Evolutionary conservation across 2,329 filamentous ascomycete species (phyloP).

Genomic region (Fusarium sp.): DNA sequence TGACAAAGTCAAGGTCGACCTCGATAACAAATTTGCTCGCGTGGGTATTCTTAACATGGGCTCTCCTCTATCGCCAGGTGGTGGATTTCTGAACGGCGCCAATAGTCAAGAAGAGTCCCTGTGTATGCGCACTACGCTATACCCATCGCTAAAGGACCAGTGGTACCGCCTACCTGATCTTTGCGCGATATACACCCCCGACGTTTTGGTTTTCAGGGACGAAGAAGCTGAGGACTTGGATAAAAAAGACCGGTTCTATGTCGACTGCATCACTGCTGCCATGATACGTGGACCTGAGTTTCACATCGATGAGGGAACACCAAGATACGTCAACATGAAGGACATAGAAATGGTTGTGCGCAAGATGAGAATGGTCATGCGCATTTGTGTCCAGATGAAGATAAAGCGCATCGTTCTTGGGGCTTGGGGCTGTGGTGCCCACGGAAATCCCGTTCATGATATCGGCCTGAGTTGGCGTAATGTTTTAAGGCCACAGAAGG

Average conservation of each 20-base stretch:
- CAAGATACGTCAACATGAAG: constrained; percentile 59
- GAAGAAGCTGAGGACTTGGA: constrained; percentile 53
- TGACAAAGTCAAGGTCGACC: constrained; percentile 7
- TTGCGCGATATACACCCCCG: constrained; percentile 69
- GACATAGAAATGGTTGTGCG: constrained; percentile 65
- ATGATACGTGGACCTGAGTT: constrained; percentile 72
- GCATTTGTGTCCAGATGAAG: constrained; percentile 64
- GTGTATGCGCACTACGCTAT: constrained; percentile 72
- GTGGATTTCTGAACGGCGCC: constrained; percentile 72
- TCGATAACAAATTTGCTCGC: constrained; percentile 46
- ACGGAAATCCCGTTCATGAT: constrained; percentile 73
- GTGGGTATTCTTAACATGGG: constrained; percentile 75
- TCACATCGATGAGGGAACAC: constrained; percentile 52
- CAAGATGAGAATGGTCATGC: constrained; percentile 72
- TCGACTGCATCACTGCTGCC: constrained; percentile 71
- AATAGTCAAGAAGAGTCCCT: constrained; percentile 74
- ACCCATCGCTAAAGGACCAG: constrained; percentile 69
- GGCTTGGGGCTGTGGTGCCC: constrained; percentile 76
- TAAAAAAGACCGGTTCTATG: constrained; percentile 68
- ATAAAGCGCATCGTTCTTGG: constrained; percentile 69
- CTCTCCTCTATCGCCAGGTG: constrained; percentile 72
- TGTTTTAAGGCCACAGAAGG: constrained; percentile 41
- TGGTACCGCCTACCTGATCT: constrained; percentile 73
- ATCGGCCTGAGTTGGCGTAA: constrained; percentile 68
- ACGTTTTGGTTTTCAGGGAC: constrained; percentile 71